Base-by-base conservation (phyloP, 345 rosid species). In the Syzygium aromaticum region DNA sequence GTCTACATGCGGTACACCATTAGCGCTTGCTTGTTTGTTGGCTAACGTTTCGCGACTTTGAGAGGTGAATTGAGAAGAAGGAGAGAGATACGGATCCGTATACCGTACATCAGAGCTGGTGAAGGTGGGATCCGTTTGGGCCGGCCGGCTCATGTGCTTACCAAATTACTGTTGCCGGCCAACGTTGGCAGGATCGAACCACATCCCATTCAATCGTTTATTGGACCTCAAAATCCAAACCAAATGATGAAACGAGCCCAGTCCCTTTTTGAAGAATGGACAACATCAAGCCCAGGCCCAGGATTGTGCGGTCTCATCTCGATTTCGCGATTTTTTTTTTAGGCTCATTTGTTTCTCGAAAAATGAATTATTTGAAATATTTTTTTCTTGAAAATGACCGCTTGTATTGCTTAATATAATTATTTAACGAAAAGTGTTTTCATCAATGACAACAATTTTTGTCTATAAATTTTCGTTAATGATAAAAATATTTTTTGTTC, bases 311-410 rank as follows among this genome's bases (percentile, higher is more conserved):
- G 13, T 2, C 23, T 19, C 46, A 33, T 8, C 13, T 38, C 33
- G 46, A 33, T 67, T 67, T 67, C 78, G 43, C 8, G 43, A 0
- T 30, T 1, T 5, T 6, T 22, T 22, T 57, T 1, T n/a, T 25
- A 0, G n/a, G 1, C 25, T 0, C 0, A 1, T 2, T 57, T 0
- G 11, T 57, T 57, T 57, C 7, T 11, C 1, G 0, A 57, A 57
- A 25, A 57, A 40, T 40, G 4, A 40, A 40, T 40, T 40, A 40
- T 40, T 40, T 40, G 6, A 40, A 40, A 40, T 4, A 40, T 40
- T 40, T 40, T 6, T 40, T 40, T 40, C n/a, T n/a, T n/a, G n/a
- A 40, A 40, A 40, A 40, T 40, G 6, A 4, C 4, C 43, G 43
- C 4, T 40, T 40, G 43, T 40, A 40, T 40, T 40, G 4, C 43